phyloP scores from a whole-genome alignment of 768 basidiomycete species.

The Pholiota microspora region DNA sequence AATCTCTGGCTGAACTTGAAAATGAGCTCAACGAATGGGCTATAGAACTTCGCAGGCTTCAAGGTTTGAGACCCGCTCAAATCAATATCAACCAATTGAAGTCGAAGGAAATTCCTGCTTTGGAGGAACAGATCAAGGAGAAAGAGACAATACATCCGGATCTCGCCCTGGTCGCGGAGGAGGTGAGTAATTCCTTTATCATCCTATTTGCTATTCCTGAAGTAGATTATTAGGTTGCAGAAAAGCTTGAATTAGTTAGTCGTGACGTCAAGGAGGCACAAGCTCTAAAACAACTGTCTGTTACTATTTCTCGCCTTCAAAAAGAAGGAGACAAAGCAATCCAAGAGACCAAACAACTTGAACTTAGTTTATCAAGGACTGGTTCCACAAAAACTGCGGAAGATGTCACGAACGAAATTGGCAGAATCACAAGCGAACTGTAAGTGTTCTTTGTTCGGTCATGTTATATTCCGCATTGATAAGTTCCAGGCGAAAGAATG shows the following conservation, averaged over 20 bases:
- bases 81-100: conserved; percentile 53
- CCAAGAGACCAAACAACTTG: conserved; percentile 60
- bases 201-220: conserved; percentile 6
- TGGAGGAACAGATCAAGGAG: conserved; percentile 60
- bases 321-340: conserved; percentile 58
- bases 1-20: conserved; percentile 39
- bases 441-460: conserved; percentile 33
- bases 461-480: not conserved
- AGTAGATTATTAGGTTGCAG: conserved; percentile 40
- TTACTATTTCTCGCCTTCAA: conserved; percentile 55
- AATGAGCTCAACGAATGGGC: conserved; percentile 61
- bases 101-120: conserved; percentile 58
- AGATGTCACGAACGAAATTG: conserved; percentile 80
- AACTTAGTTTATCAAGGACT: conserved; percentile 64
- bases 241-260: conserved; percentile 51
- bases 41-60: conserved; percentile 50
- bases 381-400: conserved; percentile 83
- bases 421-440: conserved; percentile 62
- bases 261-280: conserved; percentile 60
- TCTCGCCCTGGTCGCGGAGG: conserved; percentile 53
- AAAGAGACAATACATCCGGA: conserved; percentile 55
- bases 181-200: conserved; percentile 39
- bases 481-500: conserved; percentile 55
- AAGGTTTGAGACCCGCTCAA: conserved; percentile 57
- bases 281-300: conserved; percentile 59